Evolutionary conservation across 805 yeast species (phyloP).

Genomic region (Ascoidea asiatica): DNA sequence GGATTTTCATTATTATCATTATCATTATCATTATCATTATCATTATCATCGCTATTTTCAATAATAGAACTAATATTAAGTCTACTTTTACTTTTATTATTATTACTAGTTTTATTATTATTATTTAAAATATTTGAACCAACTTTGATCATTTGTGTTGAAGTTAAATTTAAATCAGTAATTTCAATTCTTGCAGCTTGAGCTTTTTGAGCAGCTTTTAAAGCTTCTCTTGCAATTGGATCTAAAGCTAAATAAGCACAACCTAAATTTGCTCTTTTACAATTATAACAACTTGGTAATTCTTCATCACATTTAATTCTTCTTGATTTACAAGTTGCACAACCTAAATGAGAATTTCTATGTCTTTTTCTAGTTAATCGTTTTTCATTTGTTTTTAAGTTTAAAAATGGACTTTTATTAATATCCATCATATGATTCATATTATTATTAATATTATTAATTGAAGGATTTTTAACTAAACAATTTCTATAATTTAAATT

Average conservation of each 20-base stretch:
- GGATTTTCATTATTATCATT: constrained; percentile 3
- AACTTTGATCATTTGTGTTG: background rate
- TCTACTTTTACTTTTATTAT: background rate
- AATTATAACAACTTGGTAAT: constrained; percentile 44
- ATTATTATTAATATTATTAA: too few species aligned
- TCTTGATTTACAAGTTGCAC: constrained; percentile 52
- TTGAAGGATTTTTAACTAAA: too few species aligned
- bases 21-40: background rate
- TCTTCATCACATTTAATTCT: constrained; percentile 55
- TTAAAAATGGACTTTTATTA: too few species aligned
- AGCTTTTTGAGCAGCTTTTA: constrained; percentile 33
- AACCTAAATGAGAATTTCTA: constrained; percentile 62
- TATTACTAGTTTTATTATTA: background rate
- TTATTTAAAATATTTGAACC: background rate
- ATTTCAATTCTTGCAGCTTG: constrained; percentile 18
- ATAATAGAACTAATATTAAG: too few species aligned
- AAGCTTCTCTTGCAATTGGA: constrained; percentile 33
- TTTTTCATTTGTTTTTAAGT: background rate
- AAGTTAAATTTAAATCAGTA: background rate
- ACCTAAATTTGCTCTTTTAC: constrained; percentile 29
- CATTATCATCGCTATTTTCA: background rate
- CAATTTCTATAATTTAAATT: too few species aligned
- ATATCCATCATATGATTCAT: too few species aligned
- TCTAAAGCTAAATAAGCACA: constrained; percentile 38
- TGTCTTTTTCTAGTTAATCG: constrained; percentile 37